These are phyloP conservation scores for Aphanomyces euteiches DNA, from an alignment of 352 stramenopile species.

Conservation along the genomic window DNA sequence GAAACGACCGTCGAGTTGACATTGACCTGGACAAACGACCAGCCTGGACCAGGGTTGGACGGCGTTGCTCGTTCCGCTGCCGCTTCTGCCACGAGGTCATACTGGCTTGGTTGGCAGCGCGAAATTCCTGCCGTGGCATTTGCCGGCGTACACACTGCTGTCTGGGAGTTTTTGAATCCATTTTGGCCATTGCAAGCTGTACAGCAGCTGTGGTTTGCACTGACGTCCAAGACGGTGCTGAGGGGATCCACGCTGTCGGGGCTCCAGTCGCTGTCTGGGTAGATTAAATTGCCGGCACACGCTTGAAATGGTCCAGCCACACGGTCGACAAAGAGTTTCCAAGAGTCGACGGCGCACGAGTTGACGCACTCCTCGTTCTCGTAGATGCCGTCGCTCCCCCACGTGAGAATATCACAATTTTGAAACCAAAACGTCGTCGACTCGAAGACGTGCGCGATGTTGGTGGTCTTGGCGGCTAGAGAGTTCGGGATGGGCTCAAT, in stretches of 20 bases:
- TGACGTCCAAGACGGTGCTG: neutral
- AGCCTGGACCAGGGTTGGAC: too few species aligned
- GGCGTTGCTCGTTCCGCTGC: too few species aligned
- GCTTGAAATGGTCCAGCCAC: constrained; percentile 2
- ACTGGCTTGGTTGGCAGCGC: neutral
- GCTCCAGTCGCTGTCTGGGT: neutral
- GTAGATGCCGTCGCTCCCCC: neutral
- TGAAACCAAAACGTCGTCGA: constrained; percentile 2
- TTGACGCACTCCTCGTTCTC: neutral
- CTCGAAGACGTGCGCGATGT: neutral
- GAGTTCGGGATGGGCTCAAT: too few species aligned
- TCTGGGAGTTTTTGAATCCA: constrained; percentile 1
- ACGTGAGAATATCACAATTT: neutral
- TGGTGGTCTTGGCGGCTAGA: neutral
- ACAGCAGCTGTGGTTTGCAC: neutral
- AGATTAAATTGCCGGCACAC: constrained; percentile 1
- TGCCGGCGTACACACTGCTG: neutral
- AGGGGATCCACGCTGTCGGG: neutral
- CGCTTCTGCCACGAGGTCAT: neutral
- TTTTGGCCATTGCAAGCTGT: neutral
- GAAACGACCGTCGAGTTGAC: too few species aligned
- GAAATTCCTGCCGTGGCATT: neutral
- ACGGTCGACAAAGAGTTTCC: neutral
- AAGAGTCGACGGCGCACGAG: neutral
- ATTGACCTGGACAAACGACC: too few species aligned